Base-by-base conservation (phyloP, 1,139 yeast genomes). In the Blastobotrys persicus region DNA sequence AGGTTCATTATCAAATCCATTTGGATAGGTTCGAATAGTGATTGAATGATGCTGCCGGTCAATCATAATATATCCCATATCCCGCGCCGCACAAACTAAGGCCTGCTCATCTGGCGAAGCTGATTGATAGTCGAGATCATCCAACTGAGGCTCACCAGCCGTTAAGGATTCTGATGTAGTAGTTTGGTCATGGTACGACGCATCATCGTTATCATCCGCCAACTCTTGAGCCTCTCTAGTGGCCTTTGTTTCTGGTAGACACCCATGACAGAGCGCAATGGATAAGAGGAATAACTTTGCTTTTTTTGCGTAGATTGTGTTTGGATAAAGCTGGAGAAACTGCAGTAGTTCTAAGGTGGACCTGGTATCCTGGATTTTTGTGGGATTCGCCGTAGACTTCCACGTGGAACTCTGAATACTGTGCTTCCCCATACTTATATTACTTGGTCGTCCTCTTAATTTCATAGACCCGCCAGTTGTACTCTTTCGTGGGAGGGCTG, bases 81-180 rank as follows among this genome's bases (percentile, higher is more conserved):
- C 98, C 57, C 96, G 76, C 0, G 98, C 98, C 1, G 98, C 98
- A 50, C 85, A 81, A 1, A 92, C 92, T 38, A 92, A 73, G 0
- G 99, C 98, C 48, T 91, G 69, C 65, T 92, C 99, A 70, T 92
- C 98, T 0, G 98, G 98, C 0, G 98, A 91, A 0, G 98, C 83
- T 0, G 98, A 88, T 64, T 89, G 97, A 60, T 91, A 94, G 44
- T 79, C 80, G 17, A 89, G 77, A 40, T 59, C 58, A 48, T 65
- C 68, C 35, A 64, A 59, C 6, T 18, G 13, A 19, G 14, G 11
- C 13, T 19, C 11, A 9, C 6, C 41, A n/a, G 39, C 6, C 13
- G 39, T 34, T 11, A 9, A 19, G 12, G 16, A 17, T 4, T 19
- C 41, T n/a, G 44, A 31, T 6, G 33, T 41, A 17, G 16, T 44